Conservation (phyloP, 306 rosid species). For the Trifolium dubium region DNA sequence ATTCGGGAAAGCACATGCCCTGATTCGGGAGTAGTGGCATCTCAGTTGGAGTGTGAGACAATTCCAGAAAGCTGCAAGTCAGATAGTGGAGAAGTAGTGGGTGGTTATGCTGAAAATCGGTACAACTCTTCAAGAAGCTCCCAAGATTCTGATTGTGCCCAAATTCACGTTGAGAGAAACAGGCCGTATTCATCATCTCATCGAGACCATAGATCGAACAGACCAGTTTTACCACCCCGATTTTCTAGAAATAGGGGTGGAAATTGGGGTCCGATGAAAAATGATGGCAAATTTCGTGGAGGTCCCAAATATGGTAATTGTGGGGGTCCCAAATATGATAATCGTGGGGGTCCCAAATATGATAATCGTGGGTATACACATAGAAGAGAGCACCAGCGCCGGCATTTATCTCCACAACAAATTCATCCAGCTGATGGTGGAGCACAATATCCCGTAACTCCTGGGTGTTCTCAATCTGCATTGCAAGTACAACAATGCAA, state of each 20-base stretch:
- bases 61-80: slow-evolving; percentile 52
- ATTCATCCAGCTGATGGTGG: slow-evolving; percentile 51
- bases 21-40: slow-evolving; percentile 41
- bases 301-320: slow-evolving; percentile 59
- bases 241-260: slow-evolving; percentile 46
- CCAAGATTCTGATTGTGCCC: slow-evolving; percentile 54
- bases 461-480: slow-evolving; percentile 49
- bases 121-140: slow-evolving; percentile 48
- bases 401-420: slow-evolving; percentile 50
- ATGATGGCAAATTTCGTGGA: slow-evolving; percentile 52
- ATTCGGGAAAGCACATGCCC: slow-evolving; percentile 42
- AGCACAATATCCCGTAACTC: slow-evolving; percentile 47
- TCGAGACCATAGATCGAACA: slow-evolving; percentile 46
- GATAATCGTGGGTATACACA: slow-evolving; percentile 50
- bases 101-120: slow-evolving; percentile 44
- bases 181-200: slow-evolving; percentile 48
- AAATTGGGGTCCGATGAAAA: slow-evolving; percentile 53
- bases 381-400: slow-evolving; percentile 54
- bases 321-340: slow-evolving; percentile 55
- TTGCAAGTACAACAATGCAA: slow-evolving; percentile 58
- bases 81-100: slow-evolving; percentile 41
- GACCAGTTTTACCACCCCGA: slow-evolving; percentile 46
- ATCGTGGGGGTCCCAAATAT: slow-evolving; percentile 54
- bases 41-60: slow-evolving; percentile 42
- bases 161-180: slow-evolving; percentile 46